phyloP scores from a whole-genome alignment of 2,329 filamentous ascomycete genomes.

The Pseudogymnoascus sp. region DNA sequence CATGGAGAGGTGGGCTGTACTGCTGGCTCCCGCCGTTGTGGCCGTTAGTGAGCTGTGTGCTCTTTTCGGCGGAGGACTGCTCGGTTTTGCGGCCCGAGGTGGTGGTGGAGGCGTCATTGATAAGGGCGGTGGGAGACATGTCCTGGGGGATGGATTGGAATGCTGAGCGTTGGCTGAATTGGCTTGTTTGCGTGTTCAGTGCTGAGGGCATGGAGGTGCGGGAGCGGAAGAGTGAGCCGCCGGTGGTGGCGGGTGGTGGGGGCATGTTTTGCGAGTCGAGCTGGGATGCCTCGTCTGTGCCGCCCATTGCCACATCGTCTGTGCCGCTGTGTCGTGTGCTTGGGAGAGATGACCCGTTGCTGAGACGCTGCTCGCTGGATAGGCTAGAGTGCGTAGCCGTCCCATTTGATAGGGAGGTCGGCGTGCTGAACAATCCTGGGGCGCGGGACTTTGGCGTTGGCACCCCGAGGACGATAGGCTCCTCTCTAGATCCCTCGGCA shows the following conservation, averaged over 20 bases:
- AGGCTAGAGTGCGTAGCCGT: slow-evolving; percentile 33
- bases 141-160: slow-evolving; percentile 50
- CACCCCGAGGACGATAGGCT: slow-evolving; percentile 52
- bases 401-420: slow-evolving; percentile 52
- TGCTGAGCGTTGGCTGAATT: slow-evolving; percentile 39
- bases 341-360: slow-evolving; percentile 50
- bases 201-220: slow-evolving; percentile 17
- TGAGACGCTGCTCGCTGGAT: slow-evolving; percentile 28
- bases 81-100: slow-evolving; percentile 74
- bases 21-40: slow-evolving; percentile 25
- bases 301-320: slow-evolving; percentile 56
- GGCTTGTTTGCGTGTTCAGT: slow-evolving; percentile 53
- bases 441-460: slow-evolving; percentile 45
- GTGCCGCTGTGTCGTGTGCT: slow-evolving; percentile 11
- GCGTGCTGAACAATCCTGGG: slow-evolving; percentile 29
- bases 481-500: neutral
- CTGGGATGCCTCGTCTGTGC: slow-evolving; percentile 34
- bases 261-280: slow-evolving; percentile 7
- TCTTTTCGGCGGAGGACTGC: slow-evolving; percentile 58
- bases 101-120: slow-evolving; percentile 87
- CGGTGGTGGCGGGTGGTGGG: slow-evolving; percentile 29
- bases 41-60: slow-evolving; percentile 68
- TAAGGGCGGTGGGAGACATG: slow-evolving; percentile 48
- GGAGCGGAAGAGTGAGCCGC: neutral
- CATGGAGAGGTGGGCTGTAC: slow-evolving; percentile 19